Percentiles rank a stretch among this genome's conserved stretches.
Evolutionary conservation across 139 green algal genomes (phyloP).

Genomic region (Pseudopediastrum boryanum): DNA sequence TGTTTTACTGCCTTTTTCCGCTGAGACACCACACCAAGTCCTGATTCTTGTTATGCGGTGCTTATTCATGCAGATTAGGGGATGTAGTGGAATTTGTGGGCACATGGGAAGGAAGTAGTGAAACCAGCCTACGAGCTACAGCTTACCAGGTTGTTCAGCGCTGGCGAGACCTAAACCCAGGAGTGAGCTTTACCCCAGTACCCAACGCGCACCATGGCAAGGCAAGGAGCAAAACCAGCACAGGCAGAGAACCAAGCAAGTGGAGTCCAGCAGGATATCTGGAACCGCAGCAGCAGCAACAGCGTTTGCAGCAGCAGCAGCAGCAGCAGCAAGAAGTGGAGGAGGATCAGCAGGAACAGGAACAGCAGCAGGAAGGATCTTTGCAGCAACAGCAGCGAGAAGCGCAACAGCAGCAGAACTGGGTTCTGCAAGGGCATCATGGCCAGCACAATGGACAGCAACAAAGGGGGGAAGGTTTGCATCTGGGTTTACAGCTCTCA

Average conservation of each 20-base stretch:
- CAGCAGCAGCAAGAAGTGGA: conserved; percentile 5
- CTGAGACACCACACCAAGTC: not conserved
- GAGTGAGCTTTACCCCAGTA: not conserved
- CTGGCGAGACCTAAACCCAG: not conserved
- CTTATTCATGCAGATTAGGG: not conserved
- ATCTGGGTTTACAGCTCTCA: not conserved
- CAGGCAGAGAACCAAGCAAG: too few relatives aligned
- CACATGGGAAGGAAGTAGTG: not conserved
- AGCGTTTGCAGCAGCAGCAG: not conserved
- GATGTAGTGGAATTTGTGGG: conserved; percentile 14
- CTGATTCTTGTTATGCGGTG: not conserved
- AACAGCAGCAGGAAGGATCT: conserved; percentile 9
- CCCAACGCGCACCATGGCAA: too few relatives aligned
- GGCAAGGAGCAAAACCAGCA: too few relatives aligned
- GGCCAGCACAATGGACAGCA: not conserved
- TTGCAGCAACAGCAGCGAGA: conserved; percentile 7
- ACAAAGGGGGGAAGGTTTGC: not conserved
- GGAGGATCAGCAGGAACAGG: not conserved
- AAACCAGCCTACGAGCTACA: not conserved
- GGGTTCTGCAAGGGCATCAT: not conserved
- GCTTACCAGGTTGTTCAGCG: not conserved
- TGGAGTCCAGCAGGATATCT: too few relatives aligned
- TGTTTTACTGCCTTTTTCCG: not conserved
- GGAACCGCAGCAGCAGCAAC: not conserved
- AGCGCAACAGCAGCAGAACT: not conserved